Base-by-base conservation (phyloP, 2,329 filamentous ascomycete genomes). In the Fusarium sacchari region DNA sequence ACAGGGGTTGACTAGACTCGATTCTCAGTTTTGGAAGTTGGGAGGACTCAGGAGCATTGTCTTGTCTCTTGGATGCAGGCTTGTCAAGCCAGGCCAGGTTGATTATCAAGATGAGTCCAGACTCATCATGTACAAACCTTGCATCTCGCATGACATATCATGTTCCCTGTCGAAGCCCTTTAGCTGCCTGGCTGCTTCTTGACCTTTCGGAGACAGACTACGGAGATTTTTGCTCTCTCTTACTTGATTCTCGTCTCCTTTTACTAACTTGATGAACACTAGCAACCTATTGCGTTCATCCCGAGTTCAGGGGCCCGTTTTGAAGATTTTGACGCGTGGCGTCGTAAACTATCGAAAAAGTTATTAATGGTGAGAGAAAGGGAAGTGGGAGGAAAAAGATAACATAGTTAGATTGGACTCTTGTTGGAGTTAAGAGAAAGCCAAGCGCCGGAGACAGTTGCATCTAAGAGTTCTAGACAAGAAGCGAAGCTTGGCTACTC, bases 11-110 rank as follows among this genome's bases (percentile, higher is more conserved):
- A 15, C 40, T 52, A 44, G 46, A 52, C 61, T 64, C 44, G 58
- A 34, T 69, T 59, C 36, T 64, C 40, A 64, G 67, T 69, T 43
- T 69, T 50, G 62, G 30, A n/a, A n/a, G n/a, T n/a, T n/a, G n/a
- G n/a, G n/a, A n/a, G n/a, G 20, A 63, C 58, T 63, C 32, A 28
- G 28, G 28, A 64, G 32, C 56, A 28, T 60, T 60, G 57, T 44
- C 59, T 53, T 20, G 43, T 53, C 44, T 63, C 32, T 22, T 50
- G 30, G n/a, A 36, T 26, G 26, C n/a, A 52, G 47, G 30, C 17
- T 26, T 47, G 44, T 52, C 39, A 46, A 18, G 30, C 20, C 26
- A 36, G 60, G 40, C n/a, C 59, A 34, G 39, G 37, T 55, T 37
- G 26, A 44, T 32, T 42, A 36, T 37, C 61, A 32, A 46, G 6